phyloP scores from a whole-genome alignment of 164 flowering plant genomes.

The Magnolia changhungtana region DNA sequence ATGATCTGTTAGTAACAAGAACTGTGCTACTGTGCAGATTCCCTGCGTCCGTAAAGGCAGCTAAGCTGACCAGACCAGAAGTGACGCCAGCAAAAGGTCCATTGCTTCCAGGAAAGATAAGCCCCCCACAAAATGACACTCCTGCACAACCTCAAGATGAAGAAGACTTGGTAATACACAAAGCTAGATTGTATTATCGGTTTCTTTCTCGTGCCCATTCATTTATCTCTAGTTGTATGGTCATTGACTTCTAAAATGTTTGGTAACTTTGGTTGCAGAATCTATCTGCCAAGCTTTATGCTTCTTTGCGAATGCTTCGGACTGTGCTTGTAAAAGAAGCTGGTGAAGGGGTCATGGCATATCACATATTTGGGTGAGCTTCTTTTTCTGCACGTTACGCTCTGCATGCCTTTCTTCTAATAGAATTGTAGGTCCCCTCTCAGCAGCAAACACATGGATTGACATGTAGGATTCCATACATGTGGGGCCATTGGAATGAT shows the following conservation, averaged over 20 bases:
- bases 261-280: slow-evolving; percentile 32
- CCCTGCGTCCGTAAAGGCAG: slow-evolving; percentile 51
- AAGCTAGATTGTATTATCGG: not conserved
- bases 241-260: not conserved
- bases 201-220: not conserved
- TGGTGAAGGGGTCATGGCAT: slow-evolving; percentile 64
- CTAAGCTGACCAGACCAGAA: slow-evolving; percentile 38
- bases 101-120: slow-evolving; percentile 37
- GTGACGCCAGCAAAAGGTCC: slow-evolving; percentile 62
- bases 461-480: too few relatives aligned
- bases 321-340: slow-evolving; percentile 66
- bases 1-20: not conserved
- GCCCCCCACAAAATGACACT: slow-evolving; percentile 28
- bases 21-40: slow-evolving; percentile 41
- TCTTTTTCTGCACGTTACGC: not conserved
- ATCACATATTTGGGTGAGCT: slow-evolving; percentile 76
- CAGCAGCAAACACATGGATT: too few relatives aligned
- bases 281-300: slow-evolving; percentile 67
- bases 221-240: not conserved
- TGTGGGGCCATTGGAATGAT: too few relatives aligned
- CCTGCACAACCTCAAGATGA: slow-evolving; percentile 47
- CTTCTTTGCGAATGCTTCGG: slow-evolving; percentile 66
- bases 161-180: slow-evolving; percentile 50
- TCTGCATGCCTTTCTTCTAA: not conserved
- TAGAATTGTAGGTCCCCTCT: too few relatives aligned